These are phyloP conservation scores for Cymbidium sinense DNA, from an alignment of 106 monocot genomes.

Conservation along the genomic window DNA sequence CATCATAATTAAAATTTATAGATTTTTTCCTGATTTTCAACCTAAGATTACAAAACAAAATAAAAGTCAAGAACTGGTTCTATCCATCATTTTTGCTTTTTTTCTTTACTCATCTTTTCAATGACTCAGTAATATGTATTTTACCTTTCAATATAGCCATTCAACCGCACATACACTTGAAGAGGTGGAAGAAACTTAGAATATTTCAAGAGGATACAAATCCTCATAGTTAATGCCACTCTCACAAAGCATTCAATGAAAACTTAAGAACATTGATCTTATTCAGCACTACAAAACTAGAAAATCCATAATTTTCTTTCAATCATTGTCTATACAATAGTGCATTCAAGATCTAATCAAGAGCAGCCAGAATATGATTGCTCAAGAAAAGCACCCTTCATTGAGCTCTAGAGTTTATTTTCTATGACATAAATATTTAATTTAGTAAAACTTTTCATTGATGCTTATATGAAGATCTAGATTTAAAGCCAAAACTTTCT, in stretches of 20 bases:
- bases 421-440: too few species aligned
- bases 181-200: neutral
- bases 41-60: neutral
- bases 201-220: neutral
- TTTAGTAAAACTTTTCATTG: too few species aligned
- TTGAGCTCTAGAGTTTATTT: too few species aligned
- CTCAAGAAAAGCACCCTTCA: too few species aligned
- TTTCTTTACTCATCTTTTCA: neutral
- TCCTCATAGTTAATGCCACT: neutral
- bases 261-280: neutral
- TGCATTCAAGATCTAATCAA: neutral
- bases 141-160: conserved; percentile 1
- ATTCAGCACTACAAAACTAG: neutral
- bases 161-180: neutral
- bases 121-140: neutral
- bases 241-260: neutral
- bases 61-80: neutral
- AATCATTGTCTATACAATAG: neutral
- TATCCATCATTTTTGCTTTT: neutral
- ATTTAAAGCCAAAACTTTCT: too few species aligned
- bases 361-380: neutral
- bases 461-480: too few species aligned
- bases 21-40: neutral
- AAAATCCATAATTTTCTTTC: neutral
- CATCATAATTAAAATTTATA: neutral